Evolutionary conservation across 352 stramenopile species (phyloP).

Genomic region (Globisporangium polare): DNA sequence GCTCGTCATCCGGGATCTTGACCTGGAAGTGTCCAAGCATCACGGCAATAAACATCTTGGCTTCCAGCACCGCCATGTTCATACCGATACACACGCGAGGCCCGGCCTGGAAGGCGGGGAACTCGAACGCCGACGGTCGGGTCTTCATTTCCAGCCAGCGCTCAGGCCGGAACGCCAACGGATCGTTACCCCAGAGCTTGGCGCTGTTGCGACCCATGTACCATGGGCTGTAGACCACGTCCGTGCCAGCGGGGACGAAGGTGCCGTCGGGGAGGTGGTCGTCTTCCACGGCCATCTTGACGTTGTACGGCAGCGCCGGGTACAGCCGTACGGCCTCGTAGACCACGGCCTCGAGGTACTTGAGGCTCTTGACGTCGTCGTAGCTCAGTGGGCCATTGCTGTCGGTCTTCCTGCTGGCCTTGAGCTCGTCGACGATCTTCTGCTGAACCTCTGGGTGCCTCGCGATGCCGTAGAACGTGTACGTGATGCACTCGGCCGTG

Average conservation of each 20-base stretch:
- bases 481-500: conserved; percentile 67
- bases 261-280: conserved; percentile 13
- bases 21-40: conserved; percentile 43
- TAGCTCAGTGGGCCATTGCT: conserved; percentile 29
- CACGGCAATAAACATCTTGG: conserved; percentile 56
- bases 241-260: conserved; percentile 43
- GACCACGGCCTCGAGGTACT: conserved; percentile 67
- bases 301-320: conserved; percentile 70
- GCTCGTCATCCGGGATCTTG: conserved; percentile 32
- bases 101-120: conserved; percentile 69
- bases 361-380: conserved; percentile 53
- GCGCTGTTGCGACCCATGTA: conserved; percentile 60
- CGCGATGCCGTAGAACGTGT: conserved; percentile 70
- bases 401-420: conserved; percentile 13
- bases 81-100: conserved; percentile 65
- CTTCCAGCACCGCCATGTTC: conserved; percentile 67
- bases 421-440: conserved; percentile 54
- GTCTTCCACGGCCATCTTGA: conserved; percentile 29
- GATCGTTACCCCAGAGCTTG: conserved; percentile 44
- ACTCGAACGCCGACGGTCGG: conserved; percentile 59
- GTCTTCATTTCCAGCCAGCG: conserved; percentile 64
- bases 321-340: conserved; percentile 72
- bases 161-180: conserved; percentile 54
- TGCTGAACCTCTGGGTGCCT: conserved; percentile 50
- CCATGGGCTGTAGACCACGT: conserved; percentile 71